Percentiles rank a stretch among this genome's conserved stretches.
These are phyloP conservation scores for Actinidia arguta DNA, from an alignment of 179 eudicot genomes.

Conservation along the genomic window DNA sequence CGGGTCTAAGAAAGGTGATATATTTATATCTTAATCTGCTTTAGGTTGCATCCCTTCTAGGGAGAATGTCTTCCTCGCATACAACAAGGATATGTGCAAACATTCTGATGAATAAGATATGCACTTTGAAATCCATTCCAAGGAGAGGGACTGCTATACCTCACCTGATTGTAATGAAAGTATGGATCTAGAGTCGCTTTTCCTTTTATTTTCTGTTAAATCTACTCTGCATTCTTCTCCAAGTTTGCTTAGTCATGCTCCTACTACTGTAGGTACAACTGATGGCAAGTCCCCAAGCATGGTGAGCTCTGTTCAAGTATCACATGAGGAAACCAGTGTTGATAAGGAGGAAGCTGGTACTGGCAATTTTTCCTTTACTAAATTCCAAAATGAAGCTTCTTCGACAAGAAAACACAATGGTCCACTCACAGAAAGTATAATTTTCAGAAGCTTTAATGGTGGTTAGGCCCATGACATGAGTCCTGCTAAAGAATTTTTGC, in stretches of 20 bases:
- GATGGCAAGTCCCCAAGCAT: conserved; percentile 19
- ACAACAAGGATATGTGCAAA: conserved; percentile 24
- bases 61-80: conserved; percentile 10
- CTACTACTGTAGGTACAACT: conserved; percentile 27
- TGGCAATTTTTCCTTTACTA: conserved; percentile 18
- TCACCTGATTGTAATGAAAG: conserved; percentile 35
- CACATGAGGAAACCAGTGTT: conserved; percentile 30
- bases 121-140: conserved; percentile 27
- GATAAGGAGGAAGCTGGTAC: conserved; percentile 17
- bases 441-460: conserved; percentile 41
- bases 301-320: conserved; percentile 22
- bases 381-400: conserved; percentile 26
- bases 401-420: conserved; percentile 30
- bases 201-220: not conserved
- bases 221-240: conserved; percentile 1
- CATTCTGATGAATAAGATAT: conserved; percentile 24
- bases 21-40: conserved; percentile 29
- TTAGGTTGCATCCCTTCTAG: conserved; percentile 27
- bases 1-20: conserved; percentile 32
- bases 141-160: conserved; percentile 29
- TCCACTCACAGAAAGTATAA: conserved; percentile 62
- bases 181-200: conserved; percentile 13
- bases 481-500: conserved; percentile 26
- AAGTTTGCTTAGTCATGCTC: conserved; percentile 1
- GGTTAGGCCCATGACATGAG: conserved; percentile 33